Conservation (phyloP, 2,329 filamentous ascomycete genomes). For the Geosmithia putterillii region DNA sequence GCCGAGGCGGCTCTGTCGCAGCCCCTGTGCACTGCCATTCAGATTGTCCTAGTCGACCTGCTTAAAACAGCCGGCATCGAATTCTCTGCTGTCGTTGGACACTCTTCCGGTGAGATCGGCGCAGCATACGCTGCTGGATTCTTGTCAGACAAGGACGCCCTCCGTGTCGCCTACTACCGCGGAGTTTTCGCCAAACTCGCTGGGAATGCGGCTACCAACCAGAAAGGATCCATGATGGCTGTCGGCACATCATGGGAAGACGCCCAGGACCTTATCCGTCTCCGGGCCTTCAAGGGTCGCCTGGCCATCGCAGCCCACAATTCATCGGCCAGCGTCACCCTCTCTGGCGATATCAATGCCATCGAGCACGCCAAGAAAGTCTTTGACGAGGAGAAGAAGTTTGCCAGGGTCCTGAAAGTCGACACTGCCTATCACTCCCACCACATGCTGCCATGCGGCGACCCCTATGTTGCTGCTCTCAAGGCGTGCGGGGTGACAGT, state of each 20-base stretch:
- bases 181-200: slow-evolving; percentile 6
- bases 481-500: slow-evolving; percentile 1
- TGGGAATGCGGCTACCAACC: neutral
- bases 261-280: neutral
- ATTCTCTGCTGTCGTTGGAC: slow-evolving; percentile 22
- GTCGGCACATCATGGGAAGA: neutral
- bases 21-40: slow-evolving; percentile 25
- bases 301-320: slow-evolving; percentile 13
- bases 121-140: slow-evolving; percentile 22
- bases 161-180: slow-evolving; percentile 11
- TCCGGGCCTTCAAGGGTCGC: slow-evolving; percentile 4
- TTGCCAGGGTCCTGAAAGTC: slow-evolving; percentile 22
- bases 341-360: slow-evolving; percentile 16
- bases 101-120: slow-evolving; percentile 30
- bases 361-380: slow-evolving; percentile 10
- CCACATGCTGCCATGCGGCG: slow-evolving; percentile 24
- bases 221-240: slow-evolving; percentile 1
- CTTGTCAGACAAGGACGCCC: slow-evolving; percentile 7
- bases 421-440: slow-evolving; percentile 36
- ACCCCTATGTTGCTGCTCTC: slow-evolving; percentile 5
- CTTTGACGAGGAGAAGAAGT: slow-evolving; percentile 11
- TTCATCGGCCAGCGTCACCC: slow-evolving; percentile 9
- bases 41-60: slow-evolving; percentile 26
- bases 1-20: slow-evolving; percentile 21
- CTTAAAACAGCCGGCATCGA: slow-evolving; percentile 22